Evolutionary conservation across 768 basidiomycete genomes (phyloP).

Genomic region (Termitomyces sp.): DNA sequence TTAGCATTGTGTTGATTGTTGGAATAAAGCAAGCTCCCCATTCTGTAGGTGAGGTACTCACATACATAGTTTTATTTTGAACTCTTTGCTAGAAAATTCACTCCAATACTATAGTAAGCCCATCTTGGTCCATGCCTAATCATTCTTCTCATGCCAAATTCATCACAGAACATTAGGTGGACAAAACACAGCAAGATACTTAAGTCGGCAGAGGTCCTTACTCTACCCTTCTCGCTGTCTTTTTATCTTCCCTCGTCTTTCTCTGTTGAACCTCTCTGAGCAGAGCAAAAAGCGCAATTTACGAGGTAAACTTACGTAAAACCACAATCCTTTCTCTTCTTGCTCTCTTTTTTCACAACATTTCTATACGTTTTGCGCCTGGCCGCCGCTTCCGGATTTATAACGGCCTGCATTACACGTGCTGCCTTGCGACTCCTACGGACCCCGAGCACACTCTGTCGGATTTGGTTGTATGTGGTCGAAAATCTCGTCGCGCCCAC

Average conservation of each 20-base stretch:
- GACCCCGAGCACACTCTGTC: slow-evolving; percentile 61
- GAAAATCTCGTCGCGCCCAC: slow-evolving; percentile 88
- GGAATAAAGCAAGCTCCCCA: too few species aligned
- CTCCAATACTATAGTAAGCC: too few species aligned
- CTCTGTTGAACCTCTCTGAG: slow-evolving; percentile 3
- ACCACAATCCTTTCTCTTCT: slow-evolving; percentile 64
- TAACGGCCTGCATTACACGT: slow-evolving; percentile 52
- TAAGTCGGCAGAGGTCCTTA: background rate
- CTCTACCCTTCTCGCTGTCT: slow-evolving; percentile 12
- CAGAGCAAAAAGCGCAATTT: background rate
- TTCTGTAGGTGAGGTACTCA: too few species aligned
- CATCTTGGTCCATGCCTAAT: too few species aligned
- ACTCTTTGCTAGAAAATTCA: too few species aligned
- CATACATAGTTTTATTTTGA: too few species aligned
- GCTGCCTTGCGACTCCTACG: slow-evolving; percentile 68
- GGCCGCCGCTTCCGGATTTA: slow-evolving; percentile 72
- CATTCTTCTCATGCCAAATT: too few species aligned
- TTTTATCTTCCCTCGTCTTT: slow-evolving; percentile 14
- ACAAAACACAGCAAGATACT: background rate
- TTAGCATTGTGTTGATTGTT: too few species aligned
- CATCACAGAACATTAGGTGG: background rate
- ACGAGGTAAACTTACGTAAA: slow-evolving; percentile 47
- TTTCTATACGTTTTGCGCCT: slow-evolving; percentile 70
- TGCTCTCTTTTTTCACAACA: slow-evolving; percentile 74
- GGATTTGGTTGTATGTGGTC: slow-evolving; percentile 68